Evolutionary conservation across 2,329 filamentous ascomycete genomes (phyloP), one percentile per base, ranked within the genome.

Genomic region (Sphaerulina vaccinii): DNA sequence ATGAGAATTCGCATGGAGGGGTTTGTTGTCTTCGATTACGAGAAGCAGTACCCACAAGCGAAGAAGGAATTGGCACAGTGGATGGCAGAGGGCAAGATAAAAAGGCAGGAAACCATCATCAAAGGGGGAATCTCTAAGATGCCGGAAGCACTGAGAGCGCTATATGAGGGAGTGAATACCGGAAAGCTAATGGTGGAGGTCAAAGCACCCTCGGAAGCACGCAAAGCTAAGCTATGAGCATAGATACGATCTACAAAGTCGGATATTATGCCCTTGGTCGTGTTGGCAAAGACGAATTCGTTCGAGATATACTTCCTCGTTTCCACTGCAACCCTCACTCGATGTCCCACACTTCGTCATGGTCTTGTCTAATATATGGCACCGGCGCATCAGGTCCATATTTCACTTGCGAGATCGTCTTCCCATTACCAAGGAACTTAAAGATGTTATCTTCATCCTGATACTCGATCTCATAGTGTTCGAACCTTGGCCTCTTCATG

Each of bases 21-120:
- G 0, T 90, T 91, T 70, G 85, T 90, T 56, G 79, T 89, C 42
- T 80, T 87, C 49, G 87, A 90, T 67, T 88, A 79, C 63, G 70
- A 68, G 3, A 72, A 78, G 46, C 75, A 85, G 62, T 87, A 79
- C 65, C 64, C 75, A 0, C 67, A 71, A 36, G 87, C 85, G 36
- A 52, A 79, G 59, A 73, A 78, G 22, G 68, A 76, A 60, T 64
- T 87, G 45, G 82, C 68, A 0, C 36, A 41, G 27, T 49, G 45
- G 45, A 37, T 49, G 22, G 67, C 70, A 15, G 76, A 84, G 58
- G 81, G 80, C 1, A 84, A 80, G 65, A 59, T 87, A 46, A 72
- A 76, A 55, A 71, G 66, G 51, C 62, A 60, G 21, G 74, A 79
- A 68, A 78, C 74, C 16, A 63, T 78, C 5, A 69, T 78, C 5